phyloP scores from a whole-genome alignment of 75 land plant genomes.

The Pinus albicaulis region DNA sequence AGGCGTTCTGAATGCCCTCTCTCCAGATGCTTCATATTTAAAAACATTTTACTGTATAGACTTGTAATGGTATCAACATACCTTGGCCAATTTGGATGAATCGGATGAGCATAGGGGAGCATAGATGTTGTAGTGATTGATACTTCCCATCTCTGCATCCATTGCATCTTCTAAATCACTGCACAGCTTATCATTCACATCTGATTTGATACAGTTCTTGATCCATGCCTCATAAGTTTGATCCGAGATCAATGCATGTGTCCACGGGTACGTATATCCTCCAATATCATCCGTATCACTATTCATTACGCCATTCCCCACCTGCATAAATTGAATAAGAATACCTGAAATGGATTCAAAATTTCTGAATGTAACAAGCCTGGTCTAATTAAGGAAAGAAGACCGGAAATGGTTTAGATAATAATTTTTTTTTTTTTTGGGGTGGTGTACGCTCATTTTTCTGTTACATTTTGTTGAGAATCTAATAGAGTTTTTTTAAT shows the following conservation, averaged over 20 bases:
- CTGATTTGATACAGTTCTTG: no score
- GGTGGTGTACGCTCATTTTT: no score
- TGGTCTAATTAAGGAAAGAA: no score
- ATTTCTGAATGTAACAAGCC: not conserved
- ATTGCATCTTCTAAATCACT: no score
- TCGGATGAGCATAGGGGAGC: conserved; percentile 32
- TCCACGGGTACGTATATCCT: conserved; percentile 65
- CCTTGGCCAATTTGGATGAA: conserved; percentile 2
- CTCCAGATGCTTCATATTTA: no score
- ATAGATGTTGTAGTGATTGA: conserved; percentile 43
- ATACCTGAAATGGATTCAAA: not conserved
- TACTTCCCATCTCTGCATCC: conserved; percentile 22
- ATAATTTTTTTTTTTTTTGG: no score
- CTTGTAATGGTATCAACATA: not conserved
- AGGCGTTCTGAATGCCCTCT: no score
- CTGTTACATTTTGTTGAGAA: no score
- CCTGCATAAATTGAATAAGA: conserved; percentile 23
- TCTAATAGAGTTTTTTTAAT: no score
- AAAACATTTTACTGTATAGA: no score
- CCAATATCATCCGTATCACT: conserved; percentile 59
- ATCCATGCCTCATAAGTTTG: conserved; percentile 24
- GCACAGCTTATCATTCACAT: no score
- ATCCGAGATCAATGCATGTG: conserved; percentile 82
- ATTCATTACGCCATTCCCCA: conserved; percentile 74
- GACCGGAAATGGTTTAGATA: no score